These are phyloP conservation scores for Verbena officinalis DNA, from an alignment of 257 asterid species.

Conservation along the genomic window DNA sequence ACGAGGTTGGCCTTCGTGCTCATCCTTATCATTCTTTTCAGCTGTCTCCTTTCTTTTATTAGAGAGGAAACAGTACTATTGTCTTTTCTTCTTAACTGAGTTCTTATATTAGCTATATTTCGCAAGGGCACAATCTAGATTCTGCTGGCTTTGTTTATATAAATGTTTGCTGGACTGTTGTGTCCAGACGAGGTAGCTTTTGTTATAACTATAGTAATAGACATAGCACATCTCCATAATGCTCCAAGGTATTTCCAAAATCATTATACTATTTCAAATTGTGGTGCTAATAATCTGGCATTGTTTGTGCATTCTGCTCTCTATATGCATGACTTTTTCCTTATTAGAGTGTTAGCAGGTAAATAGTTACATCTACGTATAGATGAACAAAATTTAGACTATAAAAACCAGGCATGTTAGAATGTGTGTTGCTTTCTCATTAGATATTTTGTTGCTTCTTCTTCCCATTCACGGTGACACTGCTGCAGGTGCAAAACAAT, in stretches of 20 bases:
- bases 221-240: background rate
- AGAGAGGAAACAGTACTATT: background rate
- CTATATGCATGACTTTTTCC: background rate
- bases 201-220: background rate
- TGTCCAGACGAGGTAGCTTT: slow-evolving; percentile 12
- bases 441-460: slow-evolving; percentile 8
- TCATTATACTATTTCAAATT: background rate
- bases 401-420: slow-evolving; percentile 7
- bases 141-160: background rate
- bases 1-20: slow-evolving; percentile 9
- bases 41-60: slow-evolving; percentile 7
- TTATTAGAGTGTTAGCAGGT: background rate
- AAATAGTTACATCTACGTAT: background rate
- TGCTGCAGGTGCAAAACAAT: slow-evolving; percentile 95
- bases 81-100: background rate
- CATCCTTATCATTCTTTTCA: slow-evolving; percentile 3
- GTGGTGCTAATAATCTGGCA: background rate
- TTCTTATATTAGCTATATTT: slow-evolving; percentile 1
- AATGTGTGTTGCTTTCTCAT: slow-evolving; percentile 13
- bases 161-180: background rate
- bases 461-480: slow-evolving; percentile 27
- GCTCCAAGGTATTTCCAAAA: slow-evolving; percentile 12
- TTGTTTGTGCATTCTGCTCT: slow-evolving; percentile 5
- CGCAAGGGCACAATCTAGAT: background rate
- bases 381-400: background rate